A percentile compares a stretch with the other conserved stretches of the same genome.
phyloP scores from a whole-genome alignment of 768 basidiomycete genomes.

The Russula griseocarnosa region DNA sequence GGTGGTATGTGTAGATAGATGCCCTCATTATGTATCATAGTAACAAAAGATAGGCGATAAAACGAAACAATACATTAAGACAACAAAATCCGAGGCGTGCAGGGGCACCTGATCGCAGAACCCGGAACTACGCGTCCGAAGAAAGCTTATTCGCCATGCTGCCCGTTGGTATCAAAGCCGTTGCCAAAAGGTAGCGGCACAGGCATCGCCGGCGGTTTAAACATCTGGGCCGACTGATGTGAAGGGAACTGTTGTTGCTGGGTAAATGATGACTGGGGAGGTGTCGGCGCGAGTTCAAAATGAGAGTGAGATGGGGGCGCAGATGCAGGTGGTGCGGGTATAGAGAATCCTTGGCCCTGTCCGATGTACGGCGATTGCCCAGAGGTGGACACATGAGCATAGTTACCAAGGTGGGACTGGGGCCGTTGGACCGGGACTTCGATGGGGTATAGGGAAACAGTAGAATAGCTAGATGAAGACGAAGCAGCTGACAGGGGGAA shows the following conservation, averaged over 20 bases:
- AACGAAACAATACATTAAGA: constrained; percentile 2
- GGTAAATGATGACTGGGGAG: not conserved
- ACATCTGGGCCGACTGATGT: constrained; percentile 6
- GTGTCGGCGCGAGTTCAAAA: constrained; percentile 22
- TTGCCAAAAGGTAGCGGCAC: constrained; percentile 21
- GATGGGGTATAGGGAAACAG: constrained; percentile 16
- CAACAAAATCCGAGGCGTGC: not conserved
- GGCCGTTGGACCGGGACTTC: constrained; percentile 16
- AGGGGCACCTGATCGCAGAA: not conserved
- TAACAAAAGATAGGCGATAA: constrained; percentile 6
- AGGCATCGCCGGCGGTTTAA: constrained; percentile 6
- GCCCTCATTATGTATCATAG: constrained; percentile 23
- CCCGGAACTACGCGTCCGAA: not conserved
- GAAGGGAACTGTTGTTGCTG: constrained; percentile 10
- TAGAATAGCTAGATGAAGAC: constrained; percentile 15
- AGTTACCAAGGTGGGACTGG: constrained; percentile 15
- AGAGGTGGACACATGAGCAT: constrained; percentile 3
- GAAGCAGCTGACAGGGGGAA: constrained; percentile 12
- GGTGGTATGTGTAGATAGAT: constrained; percentile 24
- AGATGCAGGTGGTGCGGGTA: constrained; percentile 18
- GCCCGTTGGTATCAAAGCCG: constrained; percentile 9
- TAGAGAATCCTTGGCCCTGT: constrained; percentile 14
- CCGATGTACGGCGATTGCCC: constrained; percentile 18
- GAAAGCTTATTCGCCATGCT: not conserved
- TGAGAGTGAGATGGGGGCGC: constrained; percentile 25